Evolutionary conservation across 331 rosid genomes (phyloP).

Genomic region (Cydonia oblonga): DNA sequence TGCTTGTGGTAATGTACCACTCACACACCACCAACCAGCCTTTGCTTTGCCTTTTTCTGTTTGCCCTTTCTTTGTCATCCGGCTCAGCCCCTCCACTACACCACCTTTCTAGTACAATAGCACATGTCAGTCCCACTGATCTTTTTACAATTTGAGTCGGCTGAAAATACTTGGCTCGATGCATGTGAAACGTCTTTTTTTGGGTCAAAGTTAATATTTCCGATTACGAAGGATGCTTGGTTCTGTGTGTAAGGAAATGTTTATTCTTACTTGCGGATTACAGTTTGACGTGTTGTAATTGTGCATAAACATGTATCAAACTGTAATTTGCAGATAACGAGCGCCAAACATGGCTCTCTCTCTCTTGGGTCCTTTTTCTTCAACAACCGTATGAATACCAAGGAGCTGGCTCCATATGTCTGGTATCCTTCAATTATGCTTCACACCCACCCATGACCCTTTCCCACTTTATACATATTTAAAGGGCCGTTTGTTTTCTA

Average conservation of each 20-base stretch:
- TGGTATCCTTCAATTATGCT: neutral
- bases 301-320: neutral
- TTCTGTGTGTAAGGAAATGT: too few relatives aligned
- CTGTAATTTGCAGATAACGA: too few relatives aligned
- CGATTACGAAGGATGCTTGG: neutral
- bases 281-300: neutral
- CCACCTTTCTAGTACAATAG: neutral
- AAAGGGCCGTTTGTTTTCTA: neutral
- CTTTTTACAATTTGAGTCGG: neutral
- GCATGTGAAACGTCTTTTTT: neutral
- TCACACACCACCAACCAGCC: neutral
- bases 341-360: neutral
- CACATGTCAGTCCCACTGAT: neutral
- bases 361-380: neutral
- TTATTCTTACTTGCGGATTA: too few relatives aligned
- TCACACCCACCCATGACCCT: neutral
- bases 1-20: neutral
- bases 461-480: neutral
- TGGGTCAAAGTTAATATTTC: too few relatives aligned
- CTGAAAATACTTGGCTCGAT: neutral
- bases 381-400: neutral
- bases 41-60: neutral
- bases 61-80: neutral
- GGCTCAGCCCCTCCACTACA: neutral
- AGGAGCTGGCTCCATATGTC: neutral